Evolutionary conservation across 2,329 filamentous ascomycete species (phyloP).

Genomic region (Claviceps sp.): DNA sequence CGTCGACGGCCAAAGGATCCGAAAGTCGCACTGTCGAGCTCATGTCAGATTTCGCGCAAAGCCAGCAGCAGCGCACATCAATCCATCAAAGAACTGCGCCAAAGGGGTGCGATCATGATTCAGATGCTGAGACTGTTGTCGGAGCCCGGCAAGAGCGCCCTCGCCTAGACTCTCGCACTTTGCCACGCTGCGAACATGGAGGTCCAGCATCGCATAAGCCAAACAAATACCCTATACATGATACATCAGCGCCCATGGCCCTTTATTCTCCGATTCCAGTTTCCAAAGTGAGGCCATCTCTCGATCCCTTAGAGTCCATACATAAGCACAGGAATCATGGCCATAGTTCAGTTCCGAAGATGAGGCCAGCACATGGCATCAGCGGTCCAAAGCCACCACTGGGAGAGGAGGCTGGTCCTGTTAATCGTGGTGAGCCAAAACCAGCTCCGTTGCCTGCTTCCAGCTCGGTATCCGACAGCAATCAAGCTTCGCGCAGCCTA

Average conservation of each 20-base stretch:
- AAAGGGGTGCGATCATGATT: neutral
- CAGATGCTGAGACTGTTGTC: neutral
- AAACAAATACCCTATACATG: neutral
- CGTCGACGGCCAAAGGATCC: neutral
- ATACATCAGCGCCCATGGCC: constrained; percentile 1
- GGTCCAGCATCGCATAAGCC: neutral
- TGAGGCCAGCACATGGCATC: neutral
- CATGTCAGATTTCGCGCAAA: neutral
- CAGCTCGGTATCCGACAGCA: constrained; percentile 8
- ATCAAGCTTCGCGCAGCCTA: constrained; percentile 15
- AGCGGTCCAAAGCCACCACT: neutral
- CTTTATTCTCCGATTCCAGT: constrained; percentile 8
- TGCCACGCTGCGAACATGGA: neutral
- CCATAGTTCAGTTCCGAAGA: constrained; percentile 6
- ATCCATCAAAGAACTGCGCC: neutral
- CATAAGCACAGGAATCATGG: neutral
- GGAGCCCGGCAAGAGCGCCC: neutral
- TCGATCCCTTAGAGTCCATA: neutral
- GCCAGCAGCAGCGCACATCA: neutral
- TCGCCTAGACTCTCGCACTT: neutral
- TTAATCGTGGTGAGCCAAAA: neutral
- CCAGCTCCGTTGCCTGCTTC: neutral
- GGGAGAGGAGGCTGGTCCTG: neutral
- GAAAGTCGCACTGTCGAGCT: neutral
- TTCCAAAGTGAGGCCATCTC: constrained; percentile 9